Conservation (phyloP, 1,139 yeast species). For the Kurtzmaniella quercitrusa region DNA sequence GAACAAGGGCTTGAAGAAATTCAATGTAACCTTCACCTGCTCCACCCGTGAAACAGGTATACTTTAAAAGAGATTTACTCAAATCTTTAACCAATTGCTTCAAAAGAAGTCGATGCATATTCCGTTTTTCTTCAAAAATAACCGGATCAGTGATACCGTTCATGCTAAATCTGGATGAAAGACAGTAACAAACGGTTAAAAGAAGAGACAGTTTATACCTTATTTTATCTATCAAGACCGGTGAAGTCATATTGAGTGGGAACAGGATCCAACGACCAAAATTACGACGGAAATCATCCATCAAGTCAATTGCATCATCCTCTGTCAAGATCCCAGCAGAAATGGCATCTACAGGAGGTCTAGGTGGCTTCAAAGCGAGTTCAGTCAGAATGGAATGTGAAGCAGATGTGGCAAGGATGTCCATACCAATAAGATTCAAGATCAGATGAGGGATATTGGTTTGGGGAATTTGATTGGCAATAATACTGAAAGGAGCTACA, state of each 20-base stretch:
- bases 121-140: constrained; percentile 14
- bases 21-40: constrained; percentile 40
- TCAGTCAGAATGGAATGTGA: constrained; percentile 4
- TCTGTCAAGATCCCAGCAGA: constrained; percentile 46
- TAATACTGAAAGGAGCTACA: constrained; percentile 48
- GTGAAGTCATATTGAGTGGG: constrained; percentile 51
- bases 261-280: constrained; percentile 80
- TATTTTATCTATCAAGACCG: constrained; percentile 48
- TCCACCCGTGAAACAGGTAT: constrained; percentile 16
- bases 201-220: constrained; percentile 55
- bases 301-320: constrained; percentile 45
- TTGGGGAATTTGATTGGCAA: constrained; percentile 29
- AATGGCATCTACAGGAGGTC: constrained; percentile 33
- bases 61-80: constrained; percentile 33
- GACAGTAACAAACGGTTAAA: constrained; percentile 61
- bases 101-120: constrained; percentile 21
- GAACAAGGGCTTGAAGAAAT: constrained; percentile 61
- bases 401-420: constrained; percentile 2
- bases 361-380: background rate
- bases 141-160: constrained; percentile 16
- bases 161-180: constrained; percentile 50
- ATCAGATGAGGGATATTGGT: constrained; percentile 41
- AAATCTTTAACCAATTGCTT: constrained; percentile 39
- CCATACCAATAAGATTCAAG: constrained; percentile 21
- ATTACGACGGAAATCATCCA: constrained; percentile 58